A percentile compares a stretch with the other conserved stretches of the same genome.
Evolutionary conservation across 2,329 filamentous ascomycete genomes (phyloP).

Genomic region (Pseudonectria foliicola): DNA sequence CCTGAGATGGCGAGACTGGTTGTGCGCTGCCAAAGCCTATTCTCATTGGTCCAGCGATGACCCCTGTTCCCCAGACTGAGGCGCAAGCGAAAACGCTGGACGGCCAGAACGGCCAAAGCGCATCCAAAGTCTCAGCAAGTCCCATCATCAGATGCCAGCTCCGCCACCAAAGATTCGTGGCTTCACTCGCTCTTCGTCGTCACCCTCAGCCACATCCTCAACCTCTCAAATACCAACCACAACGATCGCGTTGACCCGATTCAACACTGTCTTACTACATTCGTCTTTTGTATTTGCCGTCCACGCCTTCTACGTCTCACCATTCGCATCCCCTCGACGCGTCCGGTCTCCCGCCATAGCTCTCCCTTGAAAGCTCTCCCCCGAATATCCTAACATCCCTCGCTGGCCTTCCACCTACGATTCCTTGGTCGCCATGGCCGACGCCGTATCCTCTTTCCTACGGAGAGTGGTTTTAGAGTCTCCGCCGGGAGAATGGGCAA

Average conservation of each 20-base stretch:
- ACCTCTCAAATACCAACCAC: too few species aligned
- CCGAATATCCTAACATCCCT: not conserved
- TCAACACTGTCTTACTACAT: not conserved
- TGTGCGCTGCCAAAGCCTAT: too few species aligned
- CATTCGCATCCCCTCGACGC: conserved; percentile 3
- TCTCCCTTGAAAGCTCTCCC: conserved; percentile 4
- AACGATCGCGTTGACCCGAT: not conserved
- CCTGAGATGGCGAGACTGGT: too few species aligned
- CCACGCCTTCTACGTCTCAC: conserved; percentile 5
- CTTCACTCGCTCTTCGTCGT: conserved; percentile 17
- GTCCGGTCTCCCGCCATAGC: conserved; percentile 6
- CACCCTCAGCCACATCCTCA: conserved; percentile 1
- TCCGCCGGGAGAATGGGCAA: conserved; percentile 85
- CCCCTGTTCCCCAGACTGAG: too few species aligned
- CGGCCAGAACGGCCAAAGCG: too few species aligned
- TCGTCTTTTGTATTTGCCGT: conserved; percentile 4
- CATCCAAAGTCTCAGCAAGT: conserved; percentile 16
- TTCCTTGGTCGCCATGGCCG: conserved; percentile 37
- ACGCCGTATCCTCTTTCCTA: conserved; percentile 42
- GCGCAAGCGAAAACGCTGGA: too few species aligned
- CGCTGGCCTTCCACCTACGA: too few species aligned
- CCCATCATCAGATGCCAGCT: conserved; percentile 23
- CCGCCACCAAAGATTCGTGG: conserved; percentile 22
- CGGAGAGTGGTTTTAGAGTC: conserved; percentile 73
- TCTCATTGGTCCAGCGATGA: too few species aligned